These are phyloP conservation scores for Xylariaceae sp. DNA, from an alignment of 2,329 filamentous ascomycete species.

Conservation along the genomic window DNA sequence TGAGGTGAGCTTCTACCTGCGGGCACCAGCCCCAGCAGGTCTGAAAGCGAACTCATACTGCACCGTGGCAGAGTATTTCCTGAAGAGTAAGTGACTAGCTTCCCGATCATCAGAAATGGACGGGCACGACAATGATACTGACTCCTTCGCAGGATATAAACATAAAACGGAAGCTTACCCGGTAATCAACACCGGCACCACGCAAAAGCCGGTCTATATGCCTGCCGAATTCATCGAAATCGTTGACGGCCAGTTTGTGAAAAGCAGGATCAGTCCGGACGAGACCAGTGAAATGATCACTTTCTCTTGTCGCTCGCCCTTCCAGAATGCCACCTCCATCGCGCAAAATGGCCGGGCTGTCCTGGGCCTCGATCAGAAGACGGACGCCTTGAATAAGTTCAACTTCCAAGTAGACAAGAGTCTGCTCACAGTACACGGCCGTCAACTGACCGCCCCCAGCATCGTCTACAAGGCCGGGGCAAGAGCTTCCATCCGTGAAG, in stretches of 20 bases:
- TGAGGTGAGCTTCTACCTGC: slow-evolving; percentile 33
- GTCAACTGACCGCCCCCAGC: slow-evolving; percentile 57
- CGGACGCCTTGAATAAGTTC: slow-evolving; percentile 42
- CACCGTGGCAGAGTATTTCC: slow-evolving; percentile 42
- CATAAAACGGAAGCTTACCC: slow-evolving; percentile 41
- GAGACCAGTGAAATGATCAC: slow-evolving; percentile 66
- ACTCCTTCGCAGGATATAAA: slow-evolving; percentile 25
- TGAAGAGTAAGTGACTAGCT: slow-evolving; percentile 35
- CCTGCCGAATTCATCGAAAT: slow-evolving; percentile 63
- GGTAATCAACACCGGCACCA: slow-evolving; percentile 61
- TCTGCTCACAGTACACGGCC: slow-evolving; percentile 67
- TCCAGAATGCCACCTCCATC: slow-evolving; percentile 63
- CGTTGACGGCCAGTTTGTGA: slow-evolving; percentile 58
- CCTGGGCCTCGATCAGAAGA: slow-evolving; percentile 51
- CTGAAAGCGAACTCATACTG: slow-evolving; percentile 26
- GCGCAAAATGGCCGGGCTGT: slow-evolving; percentile 49
- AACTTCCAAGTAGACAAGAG: slow-evolving; percentile 55
- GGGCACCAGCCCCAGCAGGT: slow-evolving; percentile 24
- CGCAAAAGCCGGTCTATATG: slow-evolving; percentile 54
- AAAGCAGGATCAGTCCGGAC: slow-evolving; percentile 50
- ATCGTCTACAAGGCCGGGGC: slow-evolving; percentile 50
- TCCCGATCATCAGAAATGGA: neutral
- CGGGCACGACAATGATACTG: slow-evolving; percentile 6
- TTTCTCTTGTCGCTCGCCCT: slow-evolving; percentile 64
- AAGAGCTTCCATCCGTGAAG: slow-evolving; percentile 39